Evolutionary conservation across 2,329 filamentous ascomycete genomes (phyloP).

Genomic region (Ceratocystis diversiconidia): DNA sequence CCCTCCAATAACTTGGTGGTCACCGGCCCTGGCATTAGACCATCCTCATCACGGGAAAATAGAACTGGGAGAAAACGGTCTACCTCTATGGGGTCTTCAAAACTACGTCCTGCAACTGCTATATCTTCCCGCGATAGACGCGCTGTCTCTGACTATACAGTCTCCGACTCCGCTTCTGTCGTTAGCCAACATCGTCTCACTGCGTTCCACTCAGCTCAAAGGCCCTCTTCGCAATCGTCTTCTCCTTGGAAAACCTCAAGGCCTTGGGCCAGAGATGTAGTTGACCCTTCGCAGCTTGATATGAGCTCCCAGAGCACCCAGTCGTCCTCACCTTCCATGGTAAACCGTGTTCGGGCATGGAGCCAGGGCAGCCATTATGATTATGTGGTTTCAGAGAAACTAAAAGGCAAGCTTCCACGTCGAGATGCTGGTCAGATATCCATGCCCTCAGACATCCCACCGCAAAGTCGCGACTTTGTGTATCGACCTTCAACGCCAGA

Average conservation of each 20-base stretch:
- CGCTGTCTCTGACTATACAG: not conserved
- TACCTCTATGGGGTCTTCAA: not conserved
- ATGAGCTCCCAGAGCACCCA: constrained; percentile 1
- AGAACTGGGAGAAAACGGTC: not conserved
- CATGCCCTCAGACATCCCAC: not conserved
- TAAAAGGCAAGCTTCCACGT: constrained; percentile 9
- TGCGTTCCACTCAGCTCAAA: constrained; percentile 11
- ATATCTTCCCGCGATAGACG: constrained; percentile 8
- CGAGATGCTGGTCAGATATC: not conserved
- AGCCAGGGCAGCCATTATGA: constrained; percentile 11
- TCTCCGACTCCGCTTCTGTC: constrained; percentile 15
- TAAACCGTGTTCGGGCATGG: constrained; percentile 11
- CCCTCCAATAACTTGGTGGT: not conserved
- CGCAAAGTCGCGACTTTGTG: not conserved
- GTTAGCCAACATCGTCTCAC: constrained; percentile 17
- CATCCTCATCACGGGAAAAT: constrained; percentile 9
- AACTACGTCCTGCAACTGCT: constrained; percentile 10
- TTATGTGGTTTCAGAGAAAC: constrained; percentile 5
- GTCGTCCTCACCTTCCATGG: constrained; percentile 11
- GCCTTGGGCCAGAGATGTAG: constrained; percentile 14
- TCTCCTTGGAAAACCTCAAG: not conserved
- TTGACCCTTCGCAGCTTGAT: constrained; percentile 11
- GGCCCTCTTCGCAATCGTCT: not conserved
- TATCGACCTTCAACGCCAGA: constrained; percentile 12
- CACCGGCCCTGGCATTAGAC: not conserved